A percentile compares a stretch with the other conserved stretches of the same genome.
Evolutionary conservation across 179 eudicot genomes (phyloP).

Genomic region (Vitellaria paradoxa): DNA sequence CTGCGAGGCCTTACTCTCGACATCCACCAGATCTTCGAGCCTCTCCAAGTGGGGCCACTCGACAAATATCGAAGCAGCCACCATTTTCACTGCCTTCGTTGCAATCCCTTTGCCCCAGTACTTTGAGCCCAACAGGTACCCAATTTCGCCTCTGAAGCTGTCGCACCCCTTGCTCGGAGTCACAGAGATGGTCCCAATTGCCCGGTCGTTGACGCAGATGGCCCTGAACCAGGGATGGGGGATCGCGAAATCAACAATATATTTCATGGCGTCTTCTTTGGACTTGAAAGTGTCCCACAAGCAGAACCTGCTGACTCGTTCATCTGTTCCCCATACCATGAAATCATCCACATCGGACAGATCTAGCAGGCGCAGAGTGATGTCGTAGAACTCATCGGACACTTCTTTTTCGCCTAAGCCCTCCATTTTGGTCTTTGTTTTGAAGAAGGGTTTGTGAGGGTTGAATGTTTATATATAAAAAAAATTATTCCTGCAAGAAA

Average conservation of each 20-base stretch:
- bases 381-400: neutral
- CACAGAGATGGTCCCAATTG: slow-evolving; percentile 40
- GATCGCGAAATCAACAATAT: slow-evolving; percentile 17
- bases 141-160: slow-evolving; percentile 33
- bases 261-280: slow-evolving; percentile 35
- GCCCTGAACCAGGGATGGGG: slow-evolving; percentile 53
- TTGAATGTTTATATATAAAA: too few relatives aligned
- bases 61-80: slow-evolving; percentile 20
- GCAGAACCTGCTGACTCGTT: slow-evolving; percentile 40
- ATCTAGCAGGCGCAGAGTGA: slow-evolving; percentile 42
- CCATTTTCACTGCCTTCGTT: slow-evolving; percentile 36
- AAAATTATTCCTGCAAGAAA: neutral
- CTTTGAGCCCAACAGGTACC: slow-evolving; percentile 38
- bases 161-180: slow-evolving; percentile 18
- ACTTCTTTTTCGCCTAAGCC: neutral
- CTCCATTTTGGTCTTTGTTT: too few relatives aligned
- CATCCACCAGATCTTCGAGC: slow-evolving; percentile 37
- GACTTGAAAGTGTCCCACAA: slow-evolving; percentile 37
- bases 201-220: slow-evolving; percentile 40
- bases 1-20: slow-evolving; percentile 36
- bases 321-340: slow-evolving; percentile 54
- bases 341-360: slow-evolving; percentile 46
- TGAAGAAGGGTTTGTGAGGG: too few relatives aligned
- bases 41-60: slow-evolving; percentile 44
- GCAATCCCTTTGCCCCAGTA: slow-evolving; percentile 52